A percentile compares a stretch with the other conserved stretches of the same genome.
phyloP scores from a whole-genome alignment of 208 protist species.

The Tritrichomonas musculus region DNA sequence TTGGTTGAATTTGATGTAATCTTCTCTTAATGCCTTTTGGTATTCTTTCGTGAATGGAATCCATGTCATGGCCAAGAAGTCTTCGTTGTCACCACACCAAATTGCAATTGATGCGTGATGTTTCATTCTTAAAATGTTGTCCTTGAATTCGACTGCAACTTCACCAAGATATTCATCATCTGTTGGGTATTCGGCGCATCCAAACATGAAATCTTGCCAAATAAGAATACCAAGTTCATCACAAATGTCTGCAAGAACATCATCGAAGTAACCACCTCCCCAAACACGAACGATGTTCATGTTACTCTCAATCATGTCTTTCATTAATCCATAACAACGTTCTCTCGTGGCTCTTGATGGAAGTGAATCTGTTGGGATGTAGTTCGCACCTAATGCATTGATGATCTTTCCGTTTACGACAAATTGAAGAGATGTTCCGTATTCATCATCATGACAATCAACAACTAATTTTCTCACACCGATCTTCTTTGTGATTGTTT shows the following conservation, averaged over 20 bases:
- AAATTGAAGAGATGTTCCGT: constrained; percentile 49
- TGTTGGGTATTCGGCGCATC: constrained; percentile 58
- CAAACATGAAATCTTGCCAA: constrained; percentile 68
- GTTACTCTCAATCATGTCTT: constrained; percentile 42
- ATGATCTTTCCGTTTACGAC: constrained; percentile 53
- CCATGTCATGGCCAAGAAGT: neutral
- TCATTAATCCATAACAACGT: constrained; percentile 39
- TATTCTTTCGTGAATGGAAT: neutral
- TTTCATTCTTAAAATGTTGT: neutral
- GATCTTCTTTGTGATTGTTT: neutral
- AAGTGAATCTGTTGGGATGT: constrained; percentile 57
- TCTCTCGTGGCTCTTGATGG: constrained; percentile 35
- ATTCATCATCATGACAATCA: neutral
- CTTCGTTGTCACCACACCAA: neutral
- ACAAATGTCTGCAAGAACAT: constrained; percentile 61
- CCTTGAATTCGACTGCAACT: neutral
- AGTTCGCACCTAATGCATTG: constrained; percentile 60
- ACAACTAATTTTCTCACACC: constrained; percentile 26
- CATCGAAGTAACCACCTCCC: constrained; percentile 64
- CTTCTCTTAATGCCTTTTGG: neutral
- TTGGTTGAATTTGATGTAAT: neutral
- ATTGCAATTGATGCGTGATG: neutral
- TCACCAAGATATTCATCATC: neutral
- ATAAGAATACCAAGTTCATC: constrained; percentile 61
- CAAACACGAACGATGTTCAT: constrained; percentile 65